Evolutionary conservation across 345 rosid species (phyloP).

Genomic region (Arabidopsis arenosa): DNA sequence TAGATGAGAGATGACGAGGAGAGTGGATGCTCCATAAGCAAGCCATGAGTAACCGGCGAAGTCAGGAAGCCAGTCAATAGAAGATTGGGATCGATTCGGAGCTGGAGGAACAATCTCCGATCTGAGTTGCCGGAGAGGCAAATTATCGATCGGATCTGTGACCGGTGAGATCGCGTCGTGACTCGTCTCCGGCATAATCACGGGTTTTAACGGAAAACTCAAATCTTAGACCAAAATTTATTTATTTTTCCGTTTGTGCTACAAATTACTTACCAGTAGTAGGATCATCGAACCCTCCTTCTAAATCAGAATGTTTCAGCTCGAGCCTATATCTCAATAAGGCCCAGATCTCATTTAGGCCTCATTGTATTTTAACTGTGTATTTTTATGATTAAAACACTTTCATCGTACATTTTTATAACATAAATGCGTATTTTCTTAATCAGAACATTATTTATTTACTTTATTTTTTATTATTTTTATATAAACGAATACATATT

Average conservation of each 20-base stretch:
- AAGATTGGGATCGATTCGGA: slow-evolving; percentile 63
- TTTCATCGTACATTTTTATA: not conserved
- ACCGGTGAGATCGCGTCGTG: slow-evolving; percentile 38
- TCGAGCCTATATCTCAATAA: not conserved
- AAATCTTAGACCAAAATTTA: slow-evolving; percentile 17
- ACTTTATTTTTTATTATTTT: too few relatives aligned
- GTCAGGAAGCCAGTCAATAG: slow-evolving; percentile 89
- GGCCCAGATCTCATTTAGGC: not conserved
- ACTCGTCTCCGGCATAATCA: slow-evolving; percentile 55
- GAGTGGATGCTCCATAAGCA: slow-evolving; percentile 91
- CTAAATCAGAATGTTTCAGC: not conserved
- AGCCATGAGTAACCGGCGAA: slow-evolving; percentile 90
- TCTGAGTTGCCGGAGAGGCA: slow-evolving; percentile 64
- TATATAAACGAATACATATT: too few relatives aligned
- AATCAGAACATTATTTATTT: not conserved
- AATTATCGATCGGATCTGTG: slow-evolving; percentile 58
- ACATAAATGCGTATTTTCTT: not conserved
- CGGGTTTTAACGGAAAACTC: slow-evolving; percentile 39
- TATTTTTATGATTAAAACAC: not conserved
- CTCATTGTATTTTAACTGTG: not conserved
- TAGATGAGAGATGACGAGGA: slow-evolving; percentile 82
- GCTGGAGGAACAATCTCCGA: slow-evolving; percentile 75
- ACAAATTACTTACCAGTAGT: not conserved
- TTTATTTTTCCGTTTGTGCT: slow-evolving; percentile 7
- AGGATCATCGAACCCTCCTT: not conserved